These are phyloP conservation scores for Phytophthora capsici DNA, from an alignment of 352 stramenopile genomes.

Conservation along the genomic window DNA sequence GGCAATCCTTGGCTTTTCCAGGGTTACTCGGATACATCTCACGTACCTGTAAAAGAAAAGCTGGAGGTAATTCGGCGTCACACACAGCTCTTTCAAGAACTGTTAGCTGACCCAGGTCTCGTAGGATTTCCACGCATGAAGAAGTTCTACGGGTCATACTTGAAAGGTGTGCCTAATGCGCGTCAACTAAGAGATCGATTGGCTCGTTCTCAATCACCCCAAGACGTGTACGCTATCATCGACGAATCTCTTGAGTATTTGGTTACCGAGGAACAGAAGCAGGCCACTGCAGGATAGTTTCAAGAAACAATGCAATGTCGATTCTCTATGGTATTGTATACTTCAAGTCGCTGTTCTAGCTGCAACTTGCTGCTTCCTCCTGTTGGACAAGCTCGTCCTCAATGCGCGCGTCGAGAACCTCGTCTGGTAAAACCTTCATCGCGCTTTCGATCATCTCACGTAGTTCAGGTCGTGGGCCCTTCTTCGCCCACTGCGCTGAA, in stretches of 20 bases:
- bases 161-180: slow-evolving; percentile 77
- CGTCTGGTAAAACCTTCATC: slow-evolving; percentile 68
- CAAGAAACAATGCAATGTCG: slow-evolving; percentile 10
- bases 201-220: slow-evolving; percentile 41
- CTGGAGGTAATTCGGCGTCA: slow-evolving; percentile 68
- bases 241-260: slow-evolving; percentile 58
- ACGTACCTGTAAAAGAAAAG: slow-evolving; percentile 59
- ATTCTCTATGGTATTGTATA: slow-evolving; percentile 33
- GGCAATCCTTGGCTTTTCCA: slow-evolving; percentile 87
- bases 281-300: slow-evolving; percentile 11
- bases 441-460: slow-evolving; percentile 79
- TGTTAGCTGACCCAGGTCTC: slow-evolving; percentile 50
- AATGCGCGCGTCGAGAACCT: slow-evolving; percentile 73
- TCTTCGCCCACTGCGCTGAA: slow-evolving; percentile 67
- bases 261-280: slow-evolving; percentile 21
- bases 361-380: slow-evolving; percentile 21
- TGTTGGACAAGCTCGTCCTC: slow-evolving; percentile 61
- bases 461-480: slow-evolving; percentile 66
- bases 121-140: slow-evolving; percentile 79
- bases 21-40: slow-evolving; percentile 56
- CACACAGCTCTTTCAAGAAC: slow-evolving; percentile 72
- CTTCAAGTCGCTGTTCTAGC: slow-evolving; percentile 6
- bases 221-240: slow-evolving; percentile 67
- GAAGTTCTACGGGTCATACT: slow-evolving; percentile 81
- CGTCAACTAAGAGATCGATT: slow-evolving; percentile 73